Conservation (phyloP, 441 rosid species). For the Populus tomentosa region DNA sequence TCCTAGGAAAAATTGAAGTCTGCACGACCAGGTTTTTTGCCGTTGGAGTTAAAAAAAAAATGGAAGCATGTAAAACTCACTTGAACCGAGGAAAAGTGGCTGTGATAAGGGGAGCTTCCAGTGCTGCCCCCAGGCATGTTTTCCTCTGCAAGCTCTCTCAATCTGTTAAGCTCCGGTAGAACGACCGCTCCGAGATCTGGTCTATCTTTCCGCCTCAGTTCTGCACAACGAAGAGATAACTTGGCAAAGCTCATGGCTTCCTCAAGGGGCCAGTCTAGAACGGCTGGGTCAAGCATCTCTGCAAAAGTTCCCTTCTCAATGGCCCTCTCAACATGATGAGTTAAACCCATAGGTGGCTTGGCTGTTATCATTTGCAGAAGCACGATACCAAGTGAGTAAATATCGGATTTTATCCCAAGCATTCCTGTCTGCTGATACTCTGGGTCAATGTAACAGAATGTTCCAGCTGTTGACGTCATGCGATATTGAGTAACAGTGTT, state of each 20-base stretch:
- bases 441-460: slow-evolving; percentile 89
- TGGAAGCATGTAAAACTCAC: slow-evolving; percentile 18
- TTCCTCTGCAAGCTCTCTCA: slow-evolving; percentile 56
- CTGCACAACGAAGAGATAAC: slow-evolving; percentile 64
- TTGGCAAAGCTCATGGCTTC: slow-evolving; percentile 55
- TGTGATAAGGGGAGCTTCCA: slow-evolving; percentile 26
- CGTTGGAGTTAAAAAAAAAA: not conserved
- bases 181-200: slow-evolving; percentile 66
- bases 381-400: slow-evolving; percentile 74
- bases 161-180: slow-evolving; percentile 63
- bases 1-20: not conserved
- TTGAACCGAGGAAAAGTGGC: slow-evolving; percentile 33
- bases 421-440: slow-evolving; percentile 89
- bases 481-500: slow-evolving; percentile 63
- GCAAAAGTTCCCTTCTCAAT: slow-evolving; percentile 55
- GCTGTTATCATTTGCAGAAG: slow-evolving; percentile 80
- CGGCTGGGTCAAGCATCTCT: slow-evolving; percentile 47
- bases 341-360: slow-evolving; percentile 82
- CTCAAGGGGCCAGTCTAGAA: slow-evolving; percentile 72
- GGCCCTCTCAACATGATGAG: slow-evolving; percentile 55
- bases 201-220: slow-evolving; percentile 73
- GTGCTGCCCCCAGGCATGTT: slow-evolving; percentile 25
- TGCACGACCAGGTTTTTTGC: not conserved
- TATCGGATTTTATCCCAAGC: slow-evolving; percentile 78
- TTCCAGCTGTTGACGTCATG: slow-evolving; percentile 88